Conservation (phyloP, 108 stramenopile genomes). For the Mayamaea pseudoterrestris region DNA sequence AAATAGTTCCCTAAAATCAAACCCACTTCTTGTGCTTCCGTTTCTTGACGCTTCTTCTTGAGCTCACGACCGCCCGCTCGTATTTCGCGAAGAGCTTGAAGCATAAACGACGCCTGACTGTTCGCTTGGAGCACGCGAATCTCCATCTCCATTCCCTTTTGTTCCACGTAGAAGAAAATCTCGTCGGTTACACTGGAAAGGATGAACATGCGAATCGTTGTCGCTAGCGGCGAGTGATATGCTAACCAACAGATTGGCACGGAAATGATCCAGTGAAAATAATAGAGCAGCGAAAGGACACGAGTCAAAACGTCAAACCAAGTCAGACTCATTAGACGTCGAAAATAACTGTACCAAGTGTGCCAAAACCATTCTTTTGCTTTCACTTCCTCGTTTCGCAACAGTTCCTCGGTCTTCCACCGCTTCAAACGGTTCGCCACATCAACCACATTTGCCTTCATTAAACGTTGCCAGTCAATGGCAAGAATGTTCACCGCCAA, state of each 20-base stretch:
- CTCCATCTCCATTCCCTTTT: slow-evolving; percentile 81
- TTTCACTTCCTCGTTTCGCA: slow-evolving; percentile 8
- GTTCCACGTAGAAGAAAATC: slow-evolving; percentile 63
- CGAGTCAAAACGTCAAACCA: slow-evolving; percentile 41
- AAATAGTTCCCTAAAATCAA: slow-evolving; percentile 43
- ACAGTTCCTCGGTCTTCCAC: slow-evolving; percentile 20
- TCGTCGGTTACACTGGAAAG: slow-evolving; percentile 55
- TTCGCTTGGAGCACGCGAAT: slow-evolving; percentile 34
- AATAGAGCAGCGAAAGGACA: slow-evolving; percentile 29
- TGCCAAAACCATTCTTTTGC: slow-evolving; percentile 2
- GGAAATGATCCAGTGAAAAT: slow-evolving; percentile 49
- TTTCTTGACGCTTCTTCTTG: slow-evolving; percentile 33
- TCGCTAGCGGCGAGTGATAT: slow-evolving; percentile 30
- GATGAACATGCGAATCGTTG: slow-evolving; percentile 44
- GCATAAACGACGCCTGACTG: slow-evolving; percentile 64
- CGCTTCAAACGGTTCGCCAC: slow-evolving; percentile 18
- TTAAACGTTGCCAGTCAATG: slow-evolving; percentile 55
- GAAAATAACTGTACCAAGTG: slow-evolving; percentile 10
- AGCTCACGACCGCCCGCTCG: slow-evolving; percentile 35
- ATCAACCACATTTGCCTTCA: slow-evolving; percentile 33
- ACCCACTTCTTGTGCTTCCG: slow-evolving; percentile 21
- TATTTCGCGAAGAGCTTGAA: slow-evolving; percentile 59
- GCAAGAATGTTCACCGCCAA: slow-evolving; percentile 51
- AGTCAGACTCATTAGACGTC: slow-evolving; percentile 20
- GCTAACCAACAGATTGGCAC: slow-evolving; percentile 40